Conservation (phyloP, 2,329 filamentous ascomycete species). For the Sclerotinia subarctica region DNA sequence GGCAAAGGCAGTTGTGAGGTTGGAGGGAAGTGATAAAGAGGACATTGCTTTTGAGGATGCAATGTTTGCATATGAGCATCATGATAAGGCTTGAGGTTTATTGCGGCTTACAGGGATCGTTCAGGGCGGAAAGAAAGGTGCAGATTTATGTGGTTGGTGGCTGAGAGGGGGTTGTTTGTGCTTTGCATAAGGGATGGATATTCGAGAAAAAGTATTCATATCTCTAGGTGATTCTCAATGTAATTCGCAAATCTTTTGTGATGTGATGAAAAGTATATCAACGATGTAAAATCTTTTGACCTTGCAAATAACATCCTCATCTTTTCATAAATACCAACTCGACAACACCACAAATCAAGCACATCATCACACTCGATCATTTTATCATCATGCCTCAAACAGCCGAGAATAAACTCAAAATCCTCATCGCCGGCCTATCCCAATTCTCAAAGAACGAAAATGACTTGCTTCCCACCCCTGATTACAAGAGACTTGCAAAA, state of each 20-base stretch:
- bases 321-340: not conserved
- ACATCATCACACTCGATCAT: not conserved
- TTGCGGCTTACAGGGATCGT: slow-evolving; percentile 5
- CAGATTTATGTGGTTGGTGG: slow-evolving; percentile 5
- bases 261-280: slow-evolving; percentile 1
- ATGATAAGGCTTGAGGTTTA: not conserved
- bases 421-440: not conserved
- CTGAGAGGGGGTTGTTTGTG: not conserved
- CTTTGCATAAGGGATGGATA: slow-evolving; percentile 9
- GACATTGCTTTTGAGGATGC: slow-evolving; percentile 12
- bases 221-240: not conserved
- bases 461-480: not conserved
- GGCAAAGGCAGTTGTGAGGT: not conserved
- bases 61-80: not conserved
- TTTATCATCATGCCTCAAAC: not conserved
- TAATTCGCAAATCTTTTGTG: not conserved
- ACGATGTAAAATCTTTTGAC: not conserved
- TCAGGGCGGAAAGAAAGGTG: slow-evolving; percentile 5
- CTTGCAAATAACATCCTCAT: not conserved
- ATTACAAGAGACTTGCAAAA: not conserved
- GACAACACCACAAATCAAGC: not conserved
- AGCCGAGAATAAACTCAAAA: not conserved
- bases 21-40: not conserved
- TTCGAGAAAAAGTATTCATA: not conserved
- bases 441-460: not conserved